Evolutionary conservation across 2,329 filamentous ascomycete species (phyloP).

Genomic region (Penicillium sp.): DNA sequence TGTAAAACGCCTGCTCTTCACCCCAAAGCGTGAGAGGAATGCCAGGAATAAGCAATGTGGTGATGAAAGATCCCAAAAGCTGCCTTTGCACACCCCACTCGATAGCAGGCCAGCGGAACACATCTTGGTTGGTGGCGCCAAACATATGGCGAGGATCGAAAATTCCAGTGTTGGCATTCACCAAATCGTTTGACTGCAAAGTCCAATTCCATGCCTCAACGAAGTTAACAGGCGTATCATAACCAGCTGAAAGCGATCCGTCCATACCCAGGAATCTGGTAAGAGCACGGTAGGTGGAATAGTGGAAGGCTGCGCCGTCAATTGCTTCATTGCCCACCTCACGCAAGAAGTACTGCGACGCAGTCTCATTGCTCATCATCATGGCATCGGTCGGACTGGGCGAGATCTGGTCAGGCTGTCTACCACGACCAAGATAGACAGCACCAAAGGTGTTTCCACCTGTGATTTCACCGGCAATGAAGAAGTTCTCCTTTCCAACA

Average conservation of each 20-base stretch:
- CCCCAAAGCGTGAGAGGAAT: slow-evolving; percentile 63
- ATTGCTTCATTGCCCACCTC: slow-evolving; percentile 54
- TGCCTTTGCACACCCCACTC: slow-evolving; percentile 57
- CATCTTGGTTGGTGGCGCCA: slow-evolving; percentile 64
- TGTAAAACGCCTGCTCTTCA: slow-evolving; percentile 65
- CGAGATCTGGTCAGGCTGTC: slow-evolving; percentile 53
- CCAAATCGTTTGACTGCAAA: slow-evolving; percentile 57
- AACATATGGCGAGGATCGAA: slow-evolving; percentile 66
- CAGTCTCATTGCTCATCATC: slow-evolving; percentile 47
- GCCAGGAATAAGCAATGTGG: slow-evolving; percentile 60
- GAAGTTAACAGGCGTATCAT: slow-evolving; percentile 56
- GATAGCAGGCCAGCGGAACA: slow-evolving; percentile 63
- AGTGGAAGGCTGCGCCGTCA: slow-evolving; percentile 64
- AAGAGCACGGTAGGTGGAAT: slow-evolving; percentile 60
- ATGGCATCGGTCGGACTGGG: slow-evolving; percentile 48
- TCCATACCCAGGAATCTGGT: slow-evolving; percentile 62
- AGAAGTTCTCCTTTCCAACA: slow-evolving; percentile 63
- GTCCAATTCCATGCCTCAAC: slow-evolving; percentile 57
- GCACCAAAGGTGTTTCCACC: slow-evolving; percentile 61
- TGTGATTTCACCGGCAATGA: slow-evolving; percentile 64
- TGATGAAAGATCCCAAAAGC: slow-evolving; percentile 58
- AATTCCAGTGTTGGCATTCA: slow-evolving; percentile 59
- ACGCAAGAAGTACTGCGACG: slow-evolving; percentile 52
- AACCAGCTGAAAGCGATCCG: slow-evolving; percentile 54
- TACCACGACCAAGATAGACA: slow-evolving; percentile 61